Evolutionary conservation across 139 green algal genomes (phyloP), one percentile per base, ranked within the genome.

Genomic region (Bryopsis sp.): DNA sequence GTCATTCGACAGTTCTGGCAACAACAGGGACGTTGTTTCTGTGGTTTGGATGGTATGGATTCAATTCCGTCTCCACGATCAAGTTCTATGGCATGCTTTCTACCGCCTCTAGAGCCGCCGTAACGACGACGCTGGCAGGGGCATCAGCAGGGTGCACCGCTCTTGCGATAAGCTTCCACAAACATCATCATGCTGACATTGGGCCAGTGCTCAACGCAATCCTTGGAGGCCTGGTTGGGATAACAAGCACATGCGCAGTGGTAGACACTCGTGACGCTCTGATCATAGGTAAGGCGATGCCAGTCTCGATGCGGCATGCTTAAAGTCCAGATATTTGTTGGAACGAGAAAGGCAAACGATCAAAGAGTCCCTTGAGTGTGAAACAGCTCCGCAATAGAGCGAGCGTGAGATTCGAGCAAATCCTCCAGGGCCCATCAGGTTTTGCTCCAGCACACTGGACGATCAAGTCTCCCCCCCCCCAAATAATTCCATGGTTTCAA

Each of bases 41-140:
- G 39, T 93, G 87, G 87, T 85, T 93, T 50, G 83, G 86, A 35
- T 93, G 86, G 86, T 93, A 89, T 72, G 86, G 84, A 34, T 90
- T 93, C 84, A 93, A 92, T 74, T 67, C 78, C n/a, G 86, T 82
- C 32, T 88, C 81, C 2, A 67, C 70, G 38, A 36, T 75, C 29
- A 72, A 64, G 39, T 39, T 86, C 22, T 47, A 70, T 64, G 43
- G 74, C 64, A 68, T 54, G 59, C 61, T 71, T 34, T 33, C 72
- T 2, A 11, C 81, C 1, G 78, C 84, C 4, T 74, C 75, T 24
- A 61, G 70, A 28, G 69, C 67, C 15, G 84, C 84, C 1, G 83
- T 91, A 39, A 85, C 78, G 47, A 93, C 87, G 24, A 94, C 87
- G 1, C 73, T 94, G 7, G 48, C 79, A 35, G 83, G 69, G 60